Conservation (phyloP, 2,329 filamentous ascomycete genomes). For the Bipolaris cookei region DNA sequence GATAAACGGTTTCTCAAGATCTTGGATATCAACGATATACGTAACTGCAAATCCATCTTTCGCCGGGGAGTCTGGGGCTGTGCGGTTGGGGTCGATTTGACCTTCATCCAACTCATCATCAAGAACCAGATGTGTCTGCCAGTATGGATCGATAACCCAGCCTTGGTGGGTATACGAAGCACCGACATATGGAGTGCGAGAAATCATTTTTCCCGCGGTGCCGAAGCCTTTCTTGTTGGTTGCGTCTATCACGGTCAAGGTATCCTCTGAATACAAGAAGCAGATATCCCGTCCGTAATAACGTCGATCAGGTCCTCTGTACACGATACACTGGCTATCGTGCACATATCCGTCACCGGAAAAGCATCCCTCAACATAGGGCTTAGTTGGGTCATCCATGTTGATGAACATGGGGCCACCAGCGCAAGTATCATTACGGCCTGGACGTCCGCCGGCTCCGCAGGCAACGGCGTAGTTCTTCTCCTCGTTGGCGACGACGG, state of each 20-base stretch:
- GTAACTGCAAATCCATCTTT: constrained; percentile 46
- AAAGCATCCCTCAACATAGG: constrained; percentile 59
- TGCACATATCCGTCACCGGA: constrained; percentile 65
- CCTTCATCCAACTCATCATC: constrained; percentile 51
- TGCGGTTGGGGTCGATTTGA: constrained; percentile 38
- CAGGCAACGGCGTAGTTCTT: constrained; percentile 45
- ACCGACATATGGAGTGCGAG: constrained; percentile 61
- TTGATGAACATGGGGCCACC: constrained; percentile 65
- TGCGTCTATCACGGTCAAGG: constrained; percentile 60
- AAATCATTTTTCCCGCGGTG: constrained; percentile 61
- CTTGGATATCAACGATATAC: constrained; percentile 48
- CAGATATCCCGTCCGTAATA: constrained; percentile 62
- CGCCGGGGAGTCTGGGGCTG: constrained; percentile 34
- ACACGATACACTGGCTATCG: constrained; percentile 66
- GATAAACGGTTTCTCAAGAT: constrained; percentile 46
- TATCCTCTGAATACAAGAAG: constrained; percentile 64
- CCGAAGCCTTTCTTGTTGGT: constrained; percentile 61
- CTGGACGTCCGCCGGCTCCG: constrained; percentile 38
- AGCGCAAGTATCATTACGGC: constrained; percentile 51
- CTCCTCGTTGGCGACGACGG: constrained; percentile 46
- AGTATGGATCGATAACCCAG: constrained; percentile 56
- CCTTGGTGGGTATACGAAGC: constrained; percentile 66
- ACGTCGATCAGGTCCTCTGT: constrained; percentile 58
- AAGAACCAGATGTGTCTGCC: constrained; percentile 47
- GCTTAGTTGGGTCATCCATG: constrained; percentile 56